Percentiles rank a stretch among this genome's conserved stretches.
phyloP scores from a whole-genome alignment of 106 monocot species.

The Triglochin maritima region DNA sequence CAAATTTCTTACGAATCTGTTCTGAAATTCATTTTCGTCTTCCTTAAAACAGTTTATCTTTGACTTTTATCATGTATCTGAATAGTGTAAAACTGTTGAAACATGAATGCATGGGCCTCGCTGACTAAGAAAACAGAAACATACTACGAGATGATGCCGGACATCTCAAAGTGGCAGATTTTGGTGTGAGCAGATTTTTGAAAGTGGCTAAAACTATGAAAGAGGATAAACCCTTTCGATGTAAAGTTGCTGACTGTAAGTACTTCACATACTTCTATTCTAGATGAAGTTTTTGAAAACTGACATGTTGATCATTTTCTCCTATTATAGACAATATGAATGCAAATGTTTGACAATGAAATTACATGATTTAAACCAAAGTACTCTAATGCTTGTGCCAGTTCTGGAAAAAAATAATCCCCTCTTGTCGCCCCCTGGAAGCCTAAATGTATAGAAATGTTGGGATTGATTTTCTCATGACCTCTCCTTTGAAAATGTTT shows the following conservation, averaged over 20 bases:
- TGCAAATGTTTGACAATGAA: too few relatives aligned
- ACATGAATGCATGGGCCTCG: constrained; percentile 22
- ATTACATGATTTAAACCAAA: too few relatives aligned
- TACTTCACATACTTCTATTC: neutral
- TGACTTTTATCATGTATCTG: constrained; percentile 8
- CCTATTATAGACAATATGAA: too few relatives aligned
- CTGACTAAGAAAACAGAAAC: constrained; percentile 70
- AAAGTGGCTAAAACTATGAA: constrained; percentile 42
- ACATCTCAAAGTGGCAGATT: constrained; percentile 91
- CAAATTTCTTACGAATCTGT: neutral
- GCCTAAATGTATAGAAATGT: too few relatives aligned
- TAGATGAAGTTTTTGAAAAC: neutral
- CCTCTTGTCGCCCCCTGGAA: too few relatives aligned
- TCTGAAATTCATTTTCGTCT: neutral
- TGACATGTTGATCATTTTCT: too few relatives aligned
- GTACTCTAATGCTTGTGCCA: too few relatives aligned
- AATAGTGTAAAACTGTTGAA: constrained; percentile 18
- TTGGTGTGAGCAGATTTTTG: constrained; percentile 75
- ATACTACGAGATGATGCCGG: constrained; percentile 86
- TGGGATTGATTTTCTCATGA: too few relatives aligned
- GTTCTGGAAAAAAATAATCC: too few relatives aligned
- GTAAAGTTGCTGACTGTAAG: constrained; percentile 53
- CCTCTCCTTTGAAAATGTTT: too few relatives aligned
- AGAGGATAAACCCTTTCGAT: constrained; percentile 52
- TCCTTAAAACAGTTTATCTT: neutral